Conservation (phyloP, 257 asterid genomes). For the Linaria vulgaris region DNA sequence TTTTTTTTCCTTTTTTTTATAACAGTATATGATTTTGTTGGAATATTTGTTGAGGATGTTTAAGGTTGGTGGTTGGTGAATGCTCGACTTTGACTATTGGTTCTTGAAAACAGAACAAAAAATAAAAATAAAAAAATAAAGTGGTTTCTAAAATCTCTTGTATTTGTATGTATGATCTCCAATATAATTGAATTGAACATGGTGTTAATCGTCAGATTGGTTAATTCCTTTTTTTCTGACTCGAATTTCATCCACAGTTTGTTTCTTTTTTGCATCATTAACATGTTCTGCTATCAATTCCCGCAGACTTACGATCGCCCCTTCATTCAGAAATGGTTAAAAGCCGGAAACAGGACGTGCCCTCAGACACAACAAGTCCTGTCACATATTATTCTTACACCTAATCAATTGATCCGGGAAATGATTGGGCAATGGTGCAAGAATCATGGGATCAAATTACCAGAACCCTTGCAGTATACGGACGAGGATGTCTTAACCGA, state of each 20-base stretch:
- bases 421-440: slow-evolving; percentile 76
- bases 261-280: slow-evolving; percentile 18
- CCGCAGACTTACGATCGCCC: slow-evolving; percentile 89
- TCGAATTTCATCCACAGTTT: background rate
- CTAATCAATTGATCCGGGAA: slow-evolving; percentile 65
- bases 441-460: slow-evolving; percentile 51
- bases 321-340: slow-evolving; percentile 83
- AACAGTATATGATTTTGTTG: too few species aligned
- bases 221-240: background rate
- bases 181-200: too few species aligned
- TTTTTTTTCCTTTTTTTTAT: background rate
- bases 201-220: background rate
- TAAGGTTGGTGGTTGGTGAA: too few species aligned
- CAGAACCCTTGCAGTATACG: slow-evolving; percentile 41
- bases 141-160: too few species aligned
- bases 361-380: slow-evolving; percentile 84
- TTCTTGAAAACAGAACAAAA: too few species aligned
- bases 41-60: background rate
- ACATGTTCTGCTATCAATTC: slow-evolving; percentile 16
- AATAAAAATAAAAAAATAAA: too few species aligned
- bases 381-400: slow-evolving; percentile 62
- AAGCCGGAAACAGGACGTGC: slow-evolving; percentile 76
- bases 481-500: slow-evolving; percentile 57
- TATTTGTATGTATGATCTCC: too few species aligned
- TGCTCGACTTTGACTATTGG: too few species aligned